Evolutionary conservation across 2,329 filamentous ascomycete species (phyloP).

Genomic region (Dactylonectria macrodidyma): DNA sequence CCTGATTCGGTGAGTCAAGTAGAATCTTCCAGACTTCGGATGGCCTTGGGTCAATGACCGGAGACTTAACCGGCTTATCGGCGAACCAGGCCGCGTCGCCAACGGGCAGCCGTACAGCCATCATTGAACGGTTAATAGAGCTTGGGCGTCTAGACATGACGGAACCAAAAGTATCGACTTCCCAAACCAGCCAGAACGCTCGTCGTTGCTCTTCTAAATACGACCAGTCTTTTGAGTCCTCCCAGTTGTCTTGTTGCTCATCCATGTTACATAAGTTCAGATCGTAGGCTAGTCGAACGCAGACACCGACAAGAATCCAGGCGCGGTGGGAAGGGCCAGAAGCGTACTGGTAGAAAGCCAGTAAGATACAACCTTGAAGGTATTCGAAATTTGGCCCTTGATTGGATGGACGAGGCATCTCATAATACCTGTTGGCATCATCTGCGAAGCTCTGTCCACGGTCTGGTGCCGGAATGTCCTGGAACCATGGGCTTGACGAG

Average conservation of each 20-base stretch:
- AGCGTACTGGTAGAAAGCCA: constrained; percentile 11
- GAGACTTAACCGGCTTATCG: constrained; percentile 10
- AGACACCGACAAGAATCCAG: constrained; percentile 18
- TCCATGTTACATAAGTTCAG: constrained; percentile 20
- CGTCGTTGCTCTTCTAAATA: constrained; percentile 2
- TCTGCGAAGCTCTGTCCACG: constrained; percentile 8
- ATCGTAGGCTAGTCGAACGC: constrained; percentile 19
- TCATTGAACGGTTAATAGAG: constrained; percentile 8
- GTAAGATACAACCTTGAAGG: constrained; percentile 18
- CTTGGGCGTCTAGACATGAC: constrained; percentile 13
- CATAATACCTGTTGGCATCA: constrained; percentile 6
- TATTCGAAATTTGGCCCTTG: constrained; percentile 3
- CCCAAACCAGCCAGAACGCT: constrained; percentile 17
- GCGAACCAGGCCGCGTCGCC: constrained; percentile 18
- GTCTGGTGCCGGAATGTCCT: constrained; percentile 1
- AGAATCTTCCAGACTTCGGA: constrained; percentile 18
- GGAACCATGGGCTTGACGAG: constrained; percentile 4
- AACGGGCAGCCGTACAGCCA: constrained; percentile 14
- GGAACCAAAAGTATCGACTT: constrained; percentile 15
- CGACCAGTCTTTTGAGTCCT: constrained; percentile 4
- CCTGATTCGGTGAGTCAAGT: constrained; percentile 16
- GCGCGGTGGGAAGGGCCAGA: constrained; percentile 6
- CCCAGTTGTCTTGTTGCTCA: constrained; percentile 1
- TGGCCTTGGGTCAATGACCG: constrained; percentile 9
- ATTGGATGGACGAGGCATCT: not conserved